Percentiles rank a stretch among this genome's conserved stretches.
Evolutionary conservation across 495 filamentous ascomycete genomes (phyloP).

Genomic region (Endocarpon pusillum): DNA sequence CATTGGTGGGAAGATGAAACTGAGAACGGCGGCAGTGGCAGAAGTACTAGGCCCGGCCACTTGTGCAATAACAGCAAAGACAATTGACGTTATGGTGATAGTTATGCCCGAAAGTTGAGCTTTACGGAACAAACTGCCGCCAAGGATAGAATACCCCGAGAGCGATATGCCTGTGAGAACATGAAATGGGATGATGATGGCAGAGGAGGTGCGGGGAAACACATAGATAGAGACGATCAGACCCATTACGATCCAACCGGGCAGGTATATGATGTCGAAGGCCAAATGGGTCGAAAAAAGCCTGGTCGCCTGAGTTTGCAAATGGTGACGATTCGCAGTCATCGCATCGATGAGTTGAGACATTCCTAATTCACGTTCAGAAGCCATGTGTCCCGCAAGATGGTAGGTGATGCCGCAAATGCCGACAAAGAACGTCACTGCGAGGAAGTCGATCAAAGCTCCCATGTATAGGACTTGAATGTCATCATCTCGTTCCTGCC

Average conservation of each 20-base stretch:
- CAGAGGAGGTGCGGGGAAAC: constrained; percentile 41
- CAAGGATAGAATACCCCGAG: constrained; percentile 50
- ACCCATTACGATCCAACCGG: constrained; percentile 52
- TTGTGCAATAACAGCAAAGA: constrained; percentile 55
- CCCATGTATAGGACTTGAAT: constrained; percentile 52
- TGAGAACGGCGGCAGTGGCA: constrained; percentile 40
- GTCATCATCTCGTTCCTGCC: constrained; percentile 39
- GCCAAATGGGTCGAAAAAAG: constrained; percentile 49
- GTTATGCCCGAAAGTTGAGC: constrained; percentile 64
- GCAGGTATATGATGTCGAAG: constrained; percentile 49
- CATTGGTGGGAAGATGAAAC: constrained; percentile 58
- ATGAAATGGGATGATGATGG: constrained; percentile 43
- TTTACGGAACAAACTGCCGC: constrained; percentile 56
- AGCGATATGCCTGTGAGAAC: constrained; percentile 49
- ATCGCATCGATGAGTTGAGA: constrained; percentile 66
- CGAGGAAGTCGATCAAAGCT: constrained; percentile 47
- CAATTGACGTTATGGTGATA: constrained; percentile 41
- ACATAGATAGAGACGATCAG: constrained; percentile 42
- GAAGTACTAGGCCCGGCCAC: constrained; percentile 36
- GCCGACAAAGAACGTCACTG: constrained; percentile 48
- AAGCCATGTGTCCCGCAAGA: constrained; percentile 58
- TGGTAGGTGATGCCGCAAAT: constrained; percentile 61
- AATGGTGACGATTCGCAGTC: constrained; percentile 48
- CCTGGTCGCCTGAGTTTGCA: constrained; percentile 53
- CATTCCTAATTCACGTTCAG: constrained; percentile 64